Evolutionary conservation across 306 rosid genomes (phyloP).

Genomic region (Nissolia schottii): DNA sequence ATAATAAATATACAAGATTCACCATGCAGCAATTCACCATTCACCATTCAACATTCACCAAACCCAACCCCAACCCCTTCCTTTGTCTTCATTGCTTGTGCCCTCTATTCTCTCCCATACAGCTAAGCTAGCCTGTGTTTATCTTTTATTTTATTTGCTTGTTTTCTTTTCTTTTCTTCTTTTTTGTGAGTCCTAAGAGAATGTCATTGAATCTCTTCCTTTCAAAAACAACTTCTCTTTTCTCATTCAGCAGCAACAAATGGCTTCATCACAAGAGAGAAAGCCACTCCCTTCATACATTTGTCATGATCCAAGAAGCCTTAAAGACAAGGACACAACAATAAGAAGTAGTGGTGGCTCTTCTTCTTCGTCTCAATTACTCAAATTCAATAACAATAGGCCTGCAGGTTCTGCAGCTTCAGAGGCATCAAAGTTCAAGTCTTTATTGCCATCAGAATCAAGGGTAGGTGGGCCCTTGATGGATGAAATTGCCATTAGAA

Average conservation of each 20-base stretch:
- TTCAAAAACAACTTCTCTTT: constrained; percentile 27
- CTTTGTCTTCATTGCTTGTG: constrained; percentile 30
- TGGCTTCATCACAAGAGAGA: constrained; percentile 14
- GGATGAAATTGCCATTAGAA: constrained; percentile 51
- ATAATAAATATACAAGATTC: not conserved
- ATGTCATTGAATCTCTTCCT: constrained; percentile 34
- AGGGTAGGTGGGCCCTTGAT: constrained; percentile 40
- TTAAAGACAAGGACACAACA: constrained; percentile 19
- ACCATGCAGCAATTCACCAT: constrained; percentile 20
- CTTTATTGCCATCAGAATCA: constrained; percentile 33
- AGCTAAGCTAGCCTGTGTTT: constrained; percentile 28
- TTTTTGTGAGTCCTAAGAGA: constrained; percentile 31
- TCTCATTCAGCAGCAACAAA: constrained; percentile 18
- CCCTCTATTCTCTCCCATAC: not conserved
- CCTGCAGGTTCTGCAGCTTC: constrained; percentile 41
- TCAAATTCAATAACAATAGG: too few relatives aligned
- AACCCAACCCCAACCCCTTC: constrained; percentile 30
- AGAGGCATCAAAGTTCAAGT: constrained; percentile 40
- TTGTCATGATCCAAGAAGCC: constrained; percentile 45
- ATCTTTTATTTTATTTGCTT: constrained; percentile 26
- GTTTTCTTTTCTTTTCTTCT: too few relatives aligned
- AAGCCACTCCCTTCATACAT: constrained; percentile 45
- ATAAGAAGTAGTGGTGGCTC: constrained; percentile 27
- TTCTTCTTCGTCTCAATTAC: constrained; percentile 44
- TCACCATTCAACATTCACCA: constrained; percentile 11